Base-by-base conservation (phyloP, 306 rosid species). In the Trifolium repens region DNA sequence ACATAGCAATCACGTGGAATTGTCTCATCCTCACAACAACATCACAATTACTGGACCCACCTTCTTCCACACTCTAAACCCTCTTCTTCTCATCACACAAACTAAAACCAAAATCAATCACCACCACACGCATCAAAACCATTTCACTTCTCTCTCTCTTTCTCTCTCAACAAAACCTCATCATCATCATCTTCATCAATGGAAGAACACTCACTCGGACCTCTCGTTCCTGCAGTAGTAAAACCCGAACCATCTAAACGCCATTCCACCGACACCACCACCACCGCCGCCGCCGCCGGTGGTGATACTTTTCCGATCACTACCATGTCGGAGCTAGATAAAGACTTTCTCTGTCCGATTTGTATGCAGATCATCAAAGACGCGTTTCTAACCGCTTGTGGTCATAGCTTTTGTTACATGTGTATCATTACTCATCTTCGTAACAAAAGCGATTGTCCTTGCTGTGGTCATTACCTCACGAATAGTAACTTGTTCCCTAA, bases 371-470 rank as follows among this genome's bases (percentile, higher is more conserved):
- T 88, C 52, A 87, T 94, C 44, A 92, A 87, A 82, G 98, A 89
- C 54, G 91, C 96, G 2, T 92, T 94, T 79, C 96, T 94, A 52
- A 94, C 98, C 0, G 81, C 90, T 0, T 94, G 99, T 58, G 97
- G 99, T 2, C 99, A 94, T 73, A 92, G 96, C 85, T 94, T 94
- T 85, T 94, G 99, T 84, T 94, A 92, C 72, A 94, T 94, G 97
- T 94, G 99, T 76, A 92, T 94, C 85, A 83, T 73, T 76, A 94
- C 96, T 70, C 99, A 94, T 88, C 98, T 94, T 67, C 88, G 91
- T 50, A 88, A 90, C 81, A 94, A 94, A 93, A 90, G 84, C 57
- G 98, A 94, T 79, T 94, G 97, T 90, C 99, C 99, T 79, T 94
- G 96, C 84, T 94, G 99, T 50, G 84, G 90, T 19, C 91, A 83